phyloP scores from a whole-genome alignment of 257 asterid species.

The Solanum tacnaense region DNA sequence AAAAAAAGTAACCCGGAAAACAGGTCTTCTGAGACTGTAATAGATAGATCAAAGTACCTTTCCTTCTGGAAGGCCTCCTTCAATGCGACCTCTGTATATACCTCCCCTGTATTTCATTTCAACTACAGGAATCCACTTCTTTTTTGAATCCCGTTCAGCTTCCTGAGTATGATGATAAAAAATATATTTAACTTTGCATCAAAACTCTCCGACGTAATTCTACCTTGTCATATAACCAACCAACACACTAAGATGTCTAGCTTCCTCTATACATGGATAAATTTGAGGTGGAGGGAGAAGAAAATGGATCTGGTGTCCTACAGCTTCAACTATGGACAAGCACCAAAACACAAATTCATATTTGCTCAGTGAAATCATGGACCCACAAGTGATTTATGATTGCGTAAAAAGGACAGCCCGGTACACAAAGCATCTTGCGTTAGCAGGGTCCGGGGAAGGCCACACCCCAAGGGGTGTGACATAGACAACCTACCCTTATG shows the following conservation, averaged over 20 bases:
- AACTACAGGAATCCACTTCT: slow-evolving; percentile 76
- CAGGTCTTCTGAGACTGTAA: not conserved
- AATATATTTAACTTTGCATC: not conserved
- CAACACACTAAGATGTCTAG: not conserved
- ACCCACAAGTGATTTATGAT: not conserved
- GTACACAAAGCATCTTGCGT: not conserved
- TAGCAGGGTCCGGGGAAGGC: not conserved
- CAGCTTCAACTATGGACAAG: not conserved
- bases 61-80: slow-evolving; percentile 99
- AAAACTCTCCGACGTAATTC: not conserved
- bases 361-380: not conserved
- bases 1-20: not conserved
- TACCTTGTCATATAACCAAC: not conserved
- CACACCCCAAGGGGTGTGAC: not conserved
- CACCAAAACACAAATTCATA: not conserved
- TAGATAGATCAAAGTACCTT: slow-evolving; percentile 47
- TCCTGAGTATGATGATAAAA: slow-evolving; percentile 34
- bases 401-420: not conserved
- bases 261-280: not conserved
- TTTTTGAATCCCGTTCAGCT: slow-evolving; percentile 81
- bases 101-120: slow-evolving; percentile 93
- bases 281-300: not conserved
- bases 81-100: slow-evolving; percentile 66
- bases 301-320: not conserved
- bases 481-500: not conserved